These are phyloP conservation scores for Alternaria postmessia DNA, from an alignment of 2,329 filamentous ascomycete species.

Conservation along the genomic window DNA sequence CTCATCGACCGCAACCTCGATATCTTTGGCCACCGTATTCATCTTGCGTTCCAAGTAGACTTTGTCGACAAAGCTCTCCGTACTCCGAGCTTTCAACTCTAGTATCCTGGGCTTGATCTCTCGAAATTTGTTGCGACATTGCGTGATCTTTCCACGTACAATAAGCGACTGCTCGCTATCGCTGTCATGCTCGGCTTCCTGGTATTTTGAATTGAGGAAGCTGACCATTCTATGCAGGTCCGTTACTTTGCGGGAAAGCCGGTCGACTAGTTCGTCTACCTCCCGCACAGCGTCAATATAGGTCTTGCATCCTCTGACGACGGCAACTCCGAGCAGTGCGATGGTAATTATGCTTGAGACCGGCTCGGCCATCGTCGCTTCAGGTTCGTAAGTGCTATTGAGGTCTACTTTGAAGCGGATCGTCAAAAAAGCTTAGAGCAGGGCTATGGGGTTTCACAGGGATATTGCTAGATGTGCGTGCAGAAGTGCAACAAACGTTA, in stretches of 20 bases:
- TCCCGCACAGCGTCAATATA: slow-evolving; percentile 22
- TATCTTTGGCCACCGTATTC: slow-evolving; percentile 17
- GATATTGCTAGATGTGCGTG: not conserved
- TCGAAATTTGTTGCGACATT: slow-evolving; percentile 11
- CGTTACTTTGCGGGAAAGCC: slow-evolving; percentile 10
- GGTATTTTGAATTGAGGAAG: slow-evolving; percentile 18
- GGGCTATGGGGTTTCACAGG: not conserved
- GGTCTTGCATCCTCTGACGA: slow-evolving; percentile 17
- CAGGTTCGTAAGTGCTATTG: not conserved
- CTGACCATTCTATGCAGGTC: slow-evolving; percentile 17
- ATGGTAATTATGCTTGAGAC: slow-evolving; percentile 24
- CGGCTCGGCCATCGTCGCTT: slow-evolving; percentile 26
- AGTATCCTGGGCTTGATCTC: slow-evolving; percentile 13
- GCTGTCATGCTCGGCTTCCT: not conserved
- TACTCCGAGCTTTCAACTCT: slow-evolving; percentile 14
- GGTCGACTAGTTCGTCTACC: slow-evolving; percentile 1
- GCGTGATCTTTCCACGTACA: slow-evolving; percentile 14
- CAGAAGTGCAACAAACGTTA: not conserved
- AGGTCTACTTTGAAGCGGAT: not conserved
- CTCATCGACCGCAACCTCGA: slow-evolving; percentile 21
- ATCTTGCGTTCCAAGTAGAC: slow-evolving; percentile 13
- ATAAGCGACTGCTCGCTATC: slow-evolving; percentile 6
- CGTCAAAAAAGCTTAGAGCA: not conserved
- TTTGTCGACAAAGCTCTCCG: slow-evolving; percentile 20
- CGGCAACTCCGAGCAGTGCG: slow-evolving; percentile 13